These are phyloP conservation scores for Linnemannia hyalina DNA, from an alignment of 192 early-diverging fungal species.

Conservation along the genomic window DNA sequence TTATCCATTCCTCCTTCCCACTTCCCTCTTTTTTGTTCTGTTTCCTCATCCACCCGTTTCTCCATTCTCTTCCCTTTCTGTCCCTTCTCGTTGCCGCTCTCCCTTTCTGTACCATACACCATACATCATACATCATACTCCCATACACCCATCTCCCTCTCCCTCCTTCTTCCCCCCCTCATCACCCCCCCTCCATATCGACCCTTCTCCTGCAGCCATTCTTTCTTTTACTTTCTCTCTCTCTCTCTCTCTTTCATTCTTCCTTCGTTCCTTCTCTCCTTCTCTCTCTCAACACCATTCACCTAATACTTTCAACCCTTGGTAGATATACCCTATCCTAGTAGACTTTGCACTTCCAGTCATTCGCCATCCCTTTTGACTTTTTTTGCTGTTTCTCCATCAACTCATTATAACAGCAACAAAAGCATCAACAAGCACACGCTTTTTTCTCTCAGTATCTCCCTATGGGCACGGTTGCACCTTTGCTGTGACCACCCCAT, in stretches of 20 bases:
- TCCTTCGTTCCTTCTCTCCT: neutral
- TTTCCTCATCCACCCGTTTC: neutral
- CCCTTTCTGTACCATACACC: neutral
- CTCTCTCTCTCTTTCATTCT: neutral
- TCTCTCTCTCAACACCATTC: neutral
- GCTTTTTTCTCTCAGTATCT: too few relatives aligned
- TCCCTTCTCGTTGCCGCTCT: neutral
- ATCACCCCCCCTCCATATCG: neutral
- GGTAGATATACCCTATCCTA: neutral
- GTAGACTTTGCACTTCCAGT: neutral
- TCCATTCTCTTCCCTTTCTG: neutral
- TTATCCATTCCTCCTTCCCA: neutral
- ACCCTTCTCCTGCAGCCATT: neutral
- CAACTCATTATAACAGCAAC: neutral
- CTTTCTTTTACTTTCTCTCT: neutral
- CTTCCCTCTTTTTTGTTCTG: neutral
- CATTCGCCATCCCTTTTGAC: neutral
- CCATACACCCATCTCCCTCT: neutral
- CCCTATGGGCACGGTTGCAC: neutral
- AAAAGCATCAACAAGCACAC: neutral
- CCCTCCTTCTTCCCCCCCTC: neutral
- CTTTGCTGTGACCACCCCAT: neutral
- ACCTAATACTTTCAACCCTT: neutral
- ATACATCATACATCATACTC: too few relatives aligned
- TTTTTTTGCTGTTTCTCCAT: neutral